Evolutionary conservation across 805 yeast species (phyloP).

Genomic region (Cyberlindnera euphorbiae): DNA sequence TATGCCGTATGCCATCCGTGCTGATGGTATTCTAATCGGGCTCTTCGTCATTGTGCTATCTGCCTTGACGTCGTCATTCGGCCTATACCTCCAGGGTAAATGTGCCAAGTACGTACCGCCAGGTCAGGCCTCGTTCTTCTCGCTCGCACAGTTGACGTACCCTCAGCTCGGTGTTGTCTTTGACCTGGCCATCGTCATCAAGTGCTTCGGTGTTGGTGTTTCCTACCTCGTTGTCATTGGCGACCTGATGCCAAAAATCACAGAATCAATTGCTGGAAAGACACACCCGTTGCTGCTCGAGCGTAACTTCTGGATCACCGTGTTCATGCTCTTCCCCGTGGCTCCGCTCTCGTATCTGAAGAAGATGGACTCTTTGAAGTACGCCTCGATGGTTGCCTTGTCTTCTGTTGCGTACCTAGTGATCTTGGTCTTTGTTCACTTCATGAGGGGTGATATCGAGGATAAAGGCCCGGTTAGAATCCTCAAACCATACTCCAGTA

Average conservation of each 20-base stretch:
- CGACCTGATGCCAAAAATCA: slow-evolving; percentile 61
- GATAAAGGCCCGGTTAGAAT: slow-evolving; percentile 46
- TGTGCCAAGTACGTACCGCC: slow-evolving; percentile 45
- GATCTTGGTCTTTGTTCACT: slow-evolving; percentile 70
- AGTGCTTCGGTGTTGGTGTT: slow-evolving; percentile 68
- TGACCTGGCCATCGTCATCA: slow-evolving; percentile 64
- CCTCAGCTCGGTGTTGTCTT: slow-evolving; percentile 57
- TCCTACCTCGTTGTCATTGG: slow-evolving; percentile 68
- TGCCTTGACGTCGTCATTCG: slow-evolving; percentile 64
- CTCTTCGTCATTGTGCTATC: slow-evolving; percentile 52
- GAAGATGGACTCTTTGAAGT: slow-evolving; percentile 75
- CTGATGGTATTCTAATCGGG: slow-evolving; percentile 65
- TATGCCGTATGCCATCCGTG: slow-evolving; percentile 62
- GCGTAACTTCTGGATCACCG: slow-evolving; percentile 58
- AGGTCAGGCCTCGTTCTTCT: slow-evolving; percentile 64
- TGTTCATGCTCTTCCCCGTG: slow-evolving; percentile 43
- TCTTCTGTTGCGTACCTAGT: slow-evolving; percentile 76
- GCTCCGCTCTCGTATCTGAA: slow-evolving; percentile 62
- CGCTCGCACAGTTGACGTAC: slow-evolving; percentile 53
- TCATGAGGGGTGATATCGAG: slow-evolving; percentile 49
- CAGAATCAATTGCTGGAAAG: slow-evolving; percentile 27
- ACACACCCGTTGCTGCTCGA: slow-evolving; percentile 26
- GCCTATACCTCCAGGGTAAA: slow-evolving; percentile 58
- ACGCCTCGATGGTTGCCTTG: slow-evolving; percentile 80
- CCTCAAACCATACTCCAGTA: slow-evolving; percentile 41